Evolutionary conservation across 2,329 filamentous ascomycete genomes (phyloP), one percentile per base, ranked within the genome.

Genomic region (Penicillium sp.): DNA sequence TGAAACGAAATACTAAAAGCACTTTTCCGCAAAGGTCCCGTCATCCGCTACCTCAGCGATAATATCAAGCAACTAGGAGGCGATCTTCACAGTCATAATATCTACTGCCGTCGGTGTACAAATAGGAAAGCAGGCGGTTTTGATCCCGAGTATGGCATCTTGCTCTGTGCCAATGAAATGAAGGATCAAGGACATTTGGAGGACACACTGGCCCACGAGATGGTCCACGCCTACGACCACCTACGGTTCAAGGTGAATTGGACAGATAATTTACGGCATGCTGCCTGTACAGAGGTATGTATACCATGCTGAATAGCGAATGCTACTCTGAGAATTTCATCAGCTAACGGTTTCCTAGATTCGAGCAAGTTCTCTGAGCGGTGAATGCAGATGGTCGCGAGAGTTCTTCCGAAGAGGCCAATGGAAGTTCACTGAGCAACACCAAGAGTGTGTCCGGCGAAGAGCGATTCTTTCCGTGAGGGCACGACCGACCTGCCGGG

Each of bases 151-250:
- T 90, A 92, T 72, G 95, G 95, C 37, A 97, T 99, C 61, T 73
- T 96, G 70, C 82, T 99, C 22, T 99, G 95, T 76, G 91, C 95
- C 51, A 99, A 99, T 76, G 88, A 95, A 76, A 85, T 98, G 71
- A 82, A 88, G 57, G 87, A 91, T 71, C 81, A 87, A 56, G 87
- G 87, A 31, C 91, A 96, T 72, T 75, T 96, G 65, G 95, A 99
- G 78, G 95, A 99, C 74, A 96, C 93, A 11, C 80, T 99, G 69
- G 88, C 93, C 27, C 95, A 99, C 76, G 95, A 99, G 79, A 96
- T 99, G 91, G 90, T 99, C 52, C 95, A 99, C 74, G 93, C 93
- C 1, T 98, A 92, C 82, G 95, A 99, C 73, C 90, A 96, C 73
- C 71, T 98, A 66, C 81, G 93, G 62, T 99, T 91, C 81, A 95